A percentile compares a stretch with the other conserved stretches of the same genome.
Evolutionary conservation across 257 asterid genomes (phyloP).

Genomic region (Scutellaria minor): DNA sequence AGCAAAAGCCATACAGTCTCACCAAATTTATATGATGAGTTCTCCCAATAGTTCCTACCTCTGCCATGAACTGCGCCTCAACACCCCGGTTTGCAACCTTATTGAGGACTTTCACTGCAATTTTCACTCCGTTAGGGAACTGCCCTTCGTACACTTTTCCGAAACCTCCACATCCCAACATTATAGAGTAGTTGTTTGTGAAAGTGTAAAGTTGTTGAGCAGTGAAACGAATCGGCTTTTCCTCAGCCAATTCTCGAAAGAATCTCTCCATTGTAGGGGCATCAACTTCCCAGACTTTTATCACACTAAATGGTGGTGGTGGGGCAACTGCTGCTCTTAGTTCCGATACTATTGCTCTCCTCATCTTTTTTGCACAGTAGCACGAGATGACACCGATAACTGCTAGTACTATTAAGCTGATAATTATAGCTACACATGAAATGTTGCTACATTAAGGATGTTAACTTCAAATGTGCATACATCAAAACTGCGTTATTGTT

Average conservation of each 20-base stretch:
- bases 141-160: conserved; percentile 41
- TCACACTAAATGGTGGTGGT: conserved; percentile 5
- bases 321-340: no score
- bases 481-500: no score
- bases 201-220: conserved; percentile 42
- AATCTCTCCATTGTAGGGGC: conserved; percentile 51
- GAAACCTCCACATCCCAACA: conserved; percentile 45
- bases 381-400: no score
- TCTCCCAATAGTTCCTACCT: conserved; percentile 42
- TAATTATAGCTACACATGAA: no score
- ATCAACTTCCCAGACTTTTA: conserved; percentile 38
- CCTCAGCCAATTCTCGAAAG: conserved; percentile 41
- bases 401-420: no score
- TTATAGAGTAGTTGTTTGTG: conserved; percentile 39
- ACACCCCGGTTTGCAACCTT: conserved; percentile 7
- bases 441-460: no score
- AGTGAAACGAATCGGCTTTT: conserved; percentile 44
- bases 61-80: conserved; percentile 52
- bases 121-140: conserved; percentile 41
- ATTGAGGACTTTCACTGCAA: conserved; percentile 47
- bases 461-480: no score
- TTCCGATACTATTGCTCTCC: no score
- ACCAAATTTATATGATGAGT: conserved; percentile 45
- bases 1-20: conserved; percentile 45
- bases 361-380: no score